phyloP scores from a whole-genome alignment of 768 basidiomycete genomes.

The Cystofilobasidium capitatum region DNA sequence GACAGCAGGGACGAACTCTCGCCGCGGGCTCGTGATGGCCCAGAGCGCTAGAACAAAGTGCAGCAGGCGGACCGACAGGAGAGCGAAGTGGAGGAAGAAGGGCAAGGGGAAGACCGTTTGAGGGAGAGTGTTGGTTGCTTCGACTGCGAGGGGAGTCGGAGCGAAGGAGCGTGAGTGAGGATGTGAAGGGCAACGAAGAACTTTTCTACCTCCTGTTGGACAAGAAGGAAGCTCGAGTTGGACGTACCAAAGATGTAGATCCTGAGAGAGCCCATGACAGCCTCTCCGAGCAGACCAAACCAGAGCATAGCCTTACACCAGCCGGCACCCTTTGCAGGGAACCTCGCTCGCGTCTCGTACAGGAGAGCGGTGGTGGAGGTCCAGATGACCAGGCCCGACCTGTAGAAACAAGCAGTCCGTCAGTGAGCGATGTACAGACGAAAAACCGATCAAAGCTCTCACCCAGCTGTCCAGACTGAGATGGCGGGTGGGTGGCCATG shows the following conservation, averaged over 20 bases:
- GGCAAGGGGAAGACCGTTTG: conserved; percentile 22
- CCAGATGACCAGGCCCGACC: not conserved
- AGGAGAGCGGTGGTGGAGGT: not conserved
- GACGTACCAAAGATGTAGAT: conserved; percentile 18
- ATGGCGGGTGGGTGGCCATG: conserved; percentile 10
- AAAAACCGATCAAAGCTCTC: not conserved
- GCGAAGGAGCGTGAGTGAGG: not conserved
- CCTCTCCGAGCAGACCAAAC: conserved; percentile 15
- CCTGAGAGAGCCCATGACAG: not conserved
- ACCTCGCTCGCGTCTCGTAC: not conserved
- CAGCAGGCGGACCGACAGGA: conserved; percentile 18
- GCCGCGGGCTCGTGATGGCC: conserved; percentile 12
- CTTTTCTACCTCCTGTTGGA: not conserved
- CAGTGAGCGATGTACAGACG: not conserved
- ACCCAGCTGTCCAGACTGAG: not conserved
- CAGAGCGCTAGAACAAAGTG: conserved; percentile 18
- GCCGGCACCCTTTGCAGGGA: not conserved
- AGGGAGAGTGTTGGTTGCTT: conserved; percentile 7
- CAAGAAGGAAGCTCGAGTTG: not conserved
- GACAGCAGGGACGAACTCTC: conserved; percentile 12
- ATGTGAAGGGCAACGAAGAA: not conserved
- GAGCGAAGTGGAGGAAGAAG: conserved; percentile 15
- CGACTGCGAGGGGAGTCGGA: not conserved
- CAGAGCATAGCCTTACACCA: conserved; percentile 19
- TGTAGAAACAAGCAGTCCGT: not conserved